phyloP scores from a whole-genome alignment of 176 grass and related monocot genomes.

The Oryza rufipogon region DNA sequence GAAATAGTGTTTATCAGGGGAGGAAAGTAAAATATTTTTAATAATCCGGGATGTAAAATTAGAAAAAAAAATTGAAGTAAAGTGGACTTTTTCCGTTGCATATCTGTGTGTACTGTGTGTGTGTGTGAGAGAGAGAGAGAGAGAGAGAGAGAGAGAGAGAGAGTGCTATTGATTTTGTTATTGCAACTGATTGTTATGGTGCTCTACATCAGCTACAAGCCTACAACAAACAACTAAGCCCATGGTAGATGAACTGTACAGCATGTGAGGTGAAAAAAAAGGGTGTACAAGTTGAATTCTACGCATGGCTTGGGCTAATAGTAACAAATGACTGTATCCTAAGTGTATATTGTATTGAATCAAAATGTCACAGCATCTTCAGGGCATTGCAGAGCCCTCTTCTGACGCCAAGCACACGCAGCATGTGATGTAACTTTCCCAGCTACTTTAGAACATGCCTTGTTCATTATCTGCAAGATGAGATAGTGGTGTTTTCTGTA shows the following conservation, averaged over 20 bases:
- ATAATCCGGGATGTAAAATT: too few relatives aligned
- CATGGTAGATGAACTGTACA: slow-evolving; percentile 31
- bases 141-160: too few relatives aligned
- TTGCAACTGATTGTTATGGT: background rate
- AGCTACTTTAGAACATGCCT: background rate
- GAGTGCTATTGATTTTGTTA: background rate
- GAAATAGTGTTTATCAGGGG: too few relatives aligned
- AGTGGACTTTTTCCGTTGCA: too few relatives aligned
- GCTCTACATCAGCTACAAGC: background rate
- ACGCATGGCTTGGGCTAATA: slow-evolving; percentile 22
- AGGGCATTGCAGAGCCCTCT: slow-evolving; percentile 5
- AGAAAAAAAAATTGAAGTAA: too few relatives aligned
- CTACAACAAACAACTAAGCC: background rate
- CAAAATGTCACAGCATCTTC: slow-evolving; percentile 39
- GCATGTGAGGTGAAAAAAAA: background rate
- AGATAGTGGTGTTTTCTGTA: background rate
- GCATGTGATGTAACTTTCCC: background rate
- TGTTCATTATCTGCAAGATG: slow-evolving; percentile 44
- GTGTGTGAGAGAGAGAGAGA: too few relatives aligned
- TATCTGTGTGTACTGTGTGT: too few relatives aligned
- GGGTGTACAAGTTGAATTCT: slow-evolving; percentile 38
- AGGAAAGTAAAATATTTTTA: too few relatives aligned
- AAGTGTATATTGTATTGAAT: slow-evolving; percentile 38
- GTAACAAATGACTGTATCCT: slow-evolving; percentile 36
- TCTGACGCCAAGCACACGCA: background rate